Evolutionary conservation across 139 green algal genomes (phyloP).

Genomic region (Chlorella sorokiniana): DNA sequence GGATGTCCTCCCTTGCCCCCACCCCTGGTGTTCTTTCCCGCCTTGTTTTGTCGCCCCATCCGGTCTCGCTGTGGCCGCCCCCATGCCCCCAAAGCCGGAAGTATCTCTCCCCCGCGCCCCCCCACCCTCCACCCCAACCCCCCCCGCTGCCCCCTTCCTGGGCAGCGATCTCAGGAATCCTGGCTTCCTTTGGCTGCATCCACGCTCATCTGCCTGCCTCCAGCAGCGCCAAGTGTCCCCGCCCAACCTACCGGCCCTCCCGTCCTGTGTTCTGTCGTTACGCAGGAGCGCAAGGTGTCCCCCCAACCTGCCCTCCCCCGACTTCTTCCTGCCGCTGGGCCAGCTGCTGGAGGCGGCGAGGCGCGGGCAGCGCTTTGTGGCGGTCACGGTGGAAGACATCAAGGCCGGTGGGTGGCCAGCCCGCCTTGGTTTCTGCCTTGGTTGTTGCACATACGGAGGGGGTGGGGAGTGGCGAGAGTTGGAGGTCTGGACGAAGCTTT

Average conservation of each 20-base stretch:
- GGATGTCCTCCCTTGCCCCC: neutral
- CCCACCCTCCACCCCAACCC: too few species aligned
- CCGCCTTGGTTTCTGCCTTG: neutral
- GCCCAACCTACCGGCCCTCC: neutral
- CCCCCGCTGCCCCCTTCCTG: too few species aligned
- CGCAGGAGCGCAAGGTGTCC: slow-evolving; percentile 50
- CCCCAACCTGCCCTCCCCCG: slow-evolving; percentile 46
- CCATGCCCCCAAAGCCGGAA: too few species aligned
- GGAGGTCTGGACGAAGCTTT: too few species aligned
- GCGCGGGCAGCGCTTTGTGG: slow-evolving; percentile 29
- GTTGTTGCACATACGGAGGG: neutral
- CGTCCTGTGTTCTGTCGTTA: neutral
- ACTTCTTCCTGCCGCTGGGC: slow-evolving; percentile 45
- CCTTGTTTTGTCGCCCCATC: neutral
- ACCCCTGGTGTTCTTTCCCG: neutral
- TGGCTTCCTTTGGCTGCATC: too few species aligned
- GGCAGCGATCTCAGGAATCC: too few species aligned
- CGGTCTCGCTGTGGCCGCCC: too few species aligned
- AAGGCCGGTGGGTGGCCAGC: neutral
- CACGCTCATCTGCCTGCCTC: neutral
- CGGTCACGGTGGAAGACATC: slow-evolving; percentile 34
- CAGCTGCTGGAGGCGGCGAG: slow-evolving; percentile 26
- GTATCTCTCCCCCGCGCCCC: too few species aligned
- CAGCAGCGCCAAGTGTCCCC: neutral
- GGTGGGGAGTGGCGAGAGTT: neutral